Conservation (phyloP, 371 early-diverging fungal species). For the Haplosporangium sp. region DNA sequence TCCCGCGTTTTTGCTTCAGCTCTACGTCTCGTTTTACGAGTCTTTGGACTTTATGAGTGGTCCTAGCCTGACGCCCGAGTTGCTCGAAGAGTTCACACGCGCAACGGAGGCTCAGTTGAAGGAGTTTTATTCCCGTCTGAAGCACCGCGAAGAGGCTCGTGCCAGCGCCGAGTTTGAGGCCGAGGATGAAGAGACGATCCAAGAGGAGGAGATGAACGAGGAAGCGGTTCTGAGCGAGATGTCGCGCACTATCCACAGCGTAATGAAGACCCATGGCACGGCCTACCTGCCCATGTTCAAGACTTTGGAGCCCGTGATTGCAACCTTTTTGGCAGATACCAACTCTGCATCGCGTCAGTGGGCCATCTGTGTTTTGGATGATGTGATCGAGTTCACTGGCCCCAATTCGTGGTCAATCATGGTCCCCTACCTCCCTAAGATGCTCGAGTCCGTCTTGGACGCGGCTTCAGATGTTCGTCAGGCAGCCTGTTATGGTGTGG, state of each 20-base stretch:
- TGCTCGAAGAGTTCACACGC: constrained; percentile 73
- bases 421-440: constrained; percentile 74
- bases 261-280: constrained; percentile 79
- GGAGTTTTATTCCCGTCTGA: constrained; percentile 76
- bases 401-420: constrained; percentile 80
- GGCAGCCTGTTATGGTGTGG: constrained; percentile 93
- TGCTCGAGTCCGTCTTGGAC: constrained; percentile 75
- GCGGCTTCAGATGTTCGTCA: constrained; percentile 85
- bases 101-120: constrained; percentile 76
- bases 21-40: constrained; percentile 82
- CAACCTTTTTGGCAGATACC: constrained; percentile 69
- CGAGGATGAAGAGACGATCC: constrained; percentile 87
- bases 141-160: constrained; percentile 77
- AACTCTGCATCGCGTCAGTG: constrained; percentile 85
- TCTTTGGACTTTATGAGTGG: constrained; percentile 76
- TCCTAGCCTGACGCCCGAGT: constrained; percentile 68
- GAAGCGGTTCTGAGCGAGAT: constrained; percentile 84
- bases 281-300: constrained; percentile 85
- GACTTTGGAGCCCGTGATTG: constrained; percentile 74
- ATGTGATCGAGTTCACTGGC: constrained; percentile 90
- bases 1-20: constrained; percentile 78
- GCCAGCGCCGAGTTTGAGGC: constrained; percentile 85
- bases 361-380: constrained; percentile 91
- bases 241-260: constrained; percentile 77
- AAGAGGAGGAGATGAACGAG: constrained; percentile 86